phyloP scores from a whole-genome alignment of 371 early-diverging fungal species.

The Rhizopus microsporus region DNA sequence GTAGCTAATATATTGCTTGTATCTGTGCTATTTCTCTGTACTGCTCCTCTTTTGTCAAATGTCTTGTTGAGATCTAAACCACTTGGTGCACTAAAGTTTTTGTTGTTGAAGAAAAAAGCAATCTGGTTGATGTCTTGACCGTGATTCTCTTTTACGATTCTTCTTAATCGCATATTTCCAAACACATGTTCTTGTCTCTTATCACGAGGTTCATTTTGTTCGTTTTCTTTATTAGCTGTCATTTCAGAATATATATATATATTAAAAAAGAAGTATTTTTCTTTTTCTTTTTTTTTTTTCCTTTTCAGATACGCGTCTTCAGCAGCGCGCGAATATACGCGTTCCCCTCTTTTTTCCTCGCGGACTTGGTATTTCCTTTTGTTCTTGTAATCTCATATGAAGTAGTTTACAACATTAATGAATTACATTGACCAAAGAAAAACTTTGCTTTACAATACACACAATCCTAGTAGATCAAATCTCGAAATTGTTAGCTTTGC shows the following conservation, averaged over 20 bases:
- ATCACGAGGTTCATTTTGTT: neutral
- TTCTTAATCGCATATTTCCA: constrained; percentile 71
- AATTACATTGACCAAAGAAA: no score
- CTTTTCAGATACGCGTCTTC: neutral
- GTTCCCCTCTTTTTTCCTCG: no score
- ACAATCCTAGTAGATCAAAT: no score
- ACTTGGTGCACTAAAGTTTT: constrained; percentile 53
- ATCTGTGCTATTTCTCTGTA: constrained; percentile 64
- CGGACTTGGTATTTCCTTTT: no score
- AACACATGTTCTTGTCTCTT: constrained; percentile 47
- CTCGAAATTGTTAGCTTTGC: no score
- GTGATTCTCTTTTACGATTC: constrained; percentile 89
- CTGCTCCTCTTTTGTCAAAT: constrained; percentile 70
- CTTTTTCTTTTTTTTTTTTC: neutral
- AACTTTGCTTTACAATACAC: no score
- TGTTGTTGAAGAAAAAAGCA: constrained; percentile 68
- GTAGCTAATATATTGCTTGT: constrained; percentile 77
- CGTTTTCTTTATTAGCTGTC: neutral
- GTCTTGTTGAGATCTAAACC: constrained; percentile 56
- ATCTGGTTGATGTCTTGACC: constrained; percentile 70
- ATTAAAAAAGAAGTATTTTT: neutral
- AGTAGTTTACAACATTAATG: no score
- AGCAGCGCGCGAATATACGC: no score
- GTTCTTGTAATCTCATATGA: no score
- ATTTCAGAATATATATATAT: no score